A percentile compares a stretch with the other conserved stretches of the same genome.
Conservation (phyloP, 140 eudicot species). For the Bidens hawaiensis region DNA sequence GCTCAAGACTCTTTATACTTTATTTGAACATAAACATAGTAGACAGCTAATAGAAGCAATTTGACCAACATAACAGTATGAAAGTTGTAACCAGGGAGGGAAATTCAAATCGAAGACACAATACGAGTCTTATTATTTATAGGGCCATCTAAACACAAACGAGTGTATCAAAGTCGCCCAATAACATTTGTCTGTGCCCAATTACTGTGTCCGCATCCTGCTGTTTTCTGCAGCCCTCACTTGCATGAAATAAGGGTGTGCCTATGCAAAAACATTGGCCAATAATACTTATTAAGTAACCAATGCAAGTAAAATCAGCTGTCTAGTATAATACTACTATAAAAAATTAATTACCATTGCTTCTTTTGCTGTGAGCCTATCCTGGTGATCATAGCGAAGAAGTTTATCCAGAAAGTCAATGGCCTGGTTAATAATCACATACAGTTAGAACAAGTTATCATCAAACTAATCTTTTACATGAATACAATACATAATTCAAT, state of each 20-base stretch:
- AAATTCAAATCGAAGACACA: neutral
- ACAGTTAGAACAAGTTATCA: neutral
- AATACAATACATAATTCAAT: neutral
- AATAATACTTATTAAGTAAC: neutral
- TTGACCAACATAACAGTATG: slow-evolving; percentile 11
- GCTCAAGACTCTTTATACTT: slow-evolving; percentile 15
- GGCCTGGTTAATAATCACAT: slow-evolving; percentile 51
- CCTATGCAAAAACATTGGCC: slow-evolving; percentile 29
- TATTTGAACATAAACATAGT: slow-evolving; percentile 28
- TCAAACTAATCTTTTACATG: slow-evolving; percentile 10
- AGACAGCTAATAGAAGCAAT: slow-evolving; percentile 13
- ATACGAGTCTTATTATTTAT: slow-evolving; percentile 27
- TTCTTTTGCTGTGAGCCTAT: slow-evolving; percentile 90
- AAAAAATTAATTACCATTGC: slow-evolving; percentile 60
- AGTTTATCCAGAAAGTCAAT: slow-evolving; percentile 91
- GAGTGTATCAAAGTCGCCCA: slow-evolving; percentile 7
- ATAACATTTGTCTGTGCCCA: slow-evolving; percentile 5
- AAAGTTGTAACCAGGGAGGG: neutral
- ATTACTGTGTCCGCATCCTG: slow-evolving; percentile 77
- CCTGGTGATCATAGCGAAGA: slow-evolving; percentile 93
- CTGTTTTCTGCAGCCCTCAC: slow-evolving; percentile 88
- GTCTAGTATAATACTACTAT: neutral
- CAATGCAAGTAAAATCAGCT: neutral
- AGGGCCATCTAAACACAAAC: slow-evolving; percentile 21
- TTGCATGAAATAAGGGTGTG: slow-evolving; percentile 81